Evolutionary conservation across 2,329 filamentous ascomycete genomes (phyloP).

Genomic region (Apiospora saccharicola): DNA sequence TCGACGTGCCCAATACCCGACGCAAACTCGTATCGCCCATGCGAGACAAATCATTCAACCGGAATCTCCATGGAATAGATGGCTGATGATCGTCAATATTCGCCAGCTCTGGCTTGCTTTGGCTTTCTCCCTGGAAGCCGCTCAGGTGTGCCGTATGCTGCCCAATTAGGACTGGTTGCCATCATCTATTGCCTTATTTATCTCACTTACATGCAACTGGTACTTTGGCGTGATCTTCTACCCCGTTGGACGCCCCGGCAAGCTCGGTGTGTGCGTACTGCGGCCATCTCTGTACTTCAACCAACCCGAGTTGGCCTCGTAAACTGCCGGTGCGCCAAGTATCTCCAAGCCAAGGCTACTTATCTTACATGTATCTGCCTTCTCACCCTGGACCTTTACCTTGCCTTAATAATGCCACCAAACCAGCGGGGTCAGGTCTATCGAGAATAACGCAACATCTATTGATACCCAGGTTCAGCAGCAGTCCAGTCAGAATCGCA

Average conservation of each 20-base stretch:
- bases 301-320: too few species aligned
- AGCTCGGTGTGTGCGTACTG: conserved; percentile 22
- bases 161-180: conserved; percentile 29
- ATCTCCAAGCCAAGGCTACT: conserved; percentile 20
- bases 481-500: conserved; percentile 12
- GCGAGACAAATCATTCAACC: conserved; percentile 17
- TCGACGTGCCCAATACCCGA: not conserved
- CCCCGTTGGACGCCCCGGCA: conserved; percentile 5
- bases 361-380: conserved; percentile 12
- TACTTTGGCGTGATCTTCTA: not conserved
- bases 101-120: conserved; percentile 20
- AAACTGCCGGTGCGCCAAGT: not conserved
- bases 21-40: conserved; percentile 4
- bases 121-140: conserved; percentile 25
- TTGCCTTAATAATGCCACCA: conserved; percentile 22
- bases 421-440: conserved; percentile 22
- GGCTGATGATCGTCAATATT: conserved; percentile 11
- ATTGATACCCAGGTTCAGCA: not conserved
- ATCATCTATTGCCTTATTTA: conserved; percentile 30
- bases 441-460: conserved; percentile 14
- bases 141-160: conserved; percentile 18
- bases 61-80: conserved; percentile 17
- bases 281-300: not conserved
- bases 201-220: not conserved
- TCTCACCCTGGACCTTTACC: conserved; percentile 13